Conservation (phyloP, 371 early-diverging fungal species). For the Circinella minor region DNA sequence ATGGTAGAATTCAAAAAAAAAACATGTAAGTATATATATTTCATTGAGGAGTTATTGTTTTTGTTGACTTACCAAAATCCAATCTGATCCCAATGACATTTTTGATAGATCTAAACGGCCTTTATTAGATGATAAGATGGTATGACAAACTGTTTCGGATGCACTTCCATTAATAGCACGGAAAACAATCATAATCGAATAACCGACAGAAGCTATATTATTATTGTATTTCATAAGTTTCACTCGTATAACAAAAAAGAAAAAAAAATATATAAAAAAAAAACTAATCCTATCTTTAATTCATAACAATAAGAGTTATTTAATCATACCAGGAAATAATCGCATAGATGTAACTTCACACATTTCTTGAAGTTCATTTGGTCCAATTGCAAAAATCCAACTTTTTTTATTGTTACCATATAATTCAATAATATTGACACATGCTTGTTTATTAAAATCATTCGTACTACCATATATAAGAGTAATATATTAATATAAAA, state of each 20-base stretch:
- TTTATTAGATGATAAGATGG: background rate
- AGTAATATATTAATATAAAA: background rate
- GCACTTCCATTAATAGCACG: background rate
- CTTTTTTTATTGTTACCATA: slow-evolving; percentile 1
- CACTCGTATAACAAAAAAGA: background rate
- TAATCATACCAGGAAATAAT: background rate
- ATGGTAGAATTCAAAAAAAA: too few relatives aligned
- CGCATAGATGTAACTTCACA: slow-evolving; percentile 3
- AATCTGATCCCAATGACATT: background rate
- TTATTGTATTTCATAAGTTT: background rate
- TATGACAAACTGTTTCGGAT: background rate
- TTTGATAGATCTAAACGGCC: background rate
- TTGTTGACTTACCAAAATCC: background rate
- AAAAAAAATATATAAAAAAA: too few relatives aligned
- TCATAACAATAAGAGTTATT: too few relatives aligned
- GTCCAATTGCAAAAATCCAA: background rate
- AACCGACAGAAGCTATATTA: background rate
- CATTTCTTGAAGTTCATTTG: background rate
- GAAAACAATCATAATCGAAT: slow-evolving; percentile 1
- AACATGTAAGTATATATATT: background rate
- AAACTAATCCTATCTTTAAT: background rate
- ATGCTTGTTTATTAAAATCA: background rate
- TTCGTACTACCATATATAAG: background rate
- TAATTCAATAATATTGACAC: background rate
- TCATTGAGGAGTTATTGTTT: background rate